Base-by-base conservation (phyloP, 2,329 filamentous ascomycete species). In the Hymenoscyphus fructigenus region DNA sequence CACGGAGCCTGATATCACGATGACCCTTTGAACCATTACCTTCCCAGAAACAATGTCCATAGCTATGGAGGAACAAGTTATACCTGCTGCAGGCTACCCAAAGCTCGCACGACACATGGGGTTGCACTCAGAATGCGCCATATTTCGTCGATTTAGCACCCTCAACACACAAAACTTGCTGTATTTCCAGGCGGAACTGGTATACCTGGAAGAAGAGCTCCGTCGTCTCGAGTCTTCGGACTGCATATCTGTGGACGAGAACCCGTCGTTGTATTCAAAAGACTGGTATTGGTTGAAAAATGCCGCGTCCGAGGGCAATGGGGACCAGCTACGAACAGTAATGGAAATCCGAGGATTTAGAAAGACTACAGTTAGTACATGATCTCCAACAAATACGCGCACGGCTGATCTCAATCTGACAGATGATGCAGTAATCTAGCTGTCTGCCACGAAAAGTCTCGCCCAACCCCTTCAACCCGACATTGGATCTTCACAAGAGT, bases 131-230 rank as follows among this genome's bases (percentile, higher is more conserved):
- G 61, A 59, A 44, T 28, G 50, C n/a, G 12, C 55, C 6, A 50
- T 63, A 3, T 63, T n/a, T 36, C 61, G 55, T 32, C 55, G 61
- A 28, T 64, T 64, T 26, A 32, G 50, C 29, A 57, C 32, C 50
- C 62, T 64, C 34, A 57, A 56, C 32, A 29, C 23, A 17, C 34
- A 36, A 55, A 62, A 65, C 41, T 34, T 65, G 14, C 47, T 65
- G 17, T 65, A 62, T 34, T 47, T 65, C 12, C 64, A 65, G 36
- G 64, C 64, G 32, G 64, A 65, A 47, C 20, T 65, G 17, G 36
- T 44, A 7, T 60, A 65, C 32, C 32, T 65, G 14, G 60, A 65
- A 57, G 14, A 23, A 2, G 20, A 64, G 34, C 57, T 64, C 57
- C n/a, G 23, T n/a, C 14, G 17, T 26, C 34, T 64, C 7, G 50